phyloP scores from a whole-genome alignment of 2,329 filamentous ascomycete species.

The Aspergillus quadricinctus region DNA sequence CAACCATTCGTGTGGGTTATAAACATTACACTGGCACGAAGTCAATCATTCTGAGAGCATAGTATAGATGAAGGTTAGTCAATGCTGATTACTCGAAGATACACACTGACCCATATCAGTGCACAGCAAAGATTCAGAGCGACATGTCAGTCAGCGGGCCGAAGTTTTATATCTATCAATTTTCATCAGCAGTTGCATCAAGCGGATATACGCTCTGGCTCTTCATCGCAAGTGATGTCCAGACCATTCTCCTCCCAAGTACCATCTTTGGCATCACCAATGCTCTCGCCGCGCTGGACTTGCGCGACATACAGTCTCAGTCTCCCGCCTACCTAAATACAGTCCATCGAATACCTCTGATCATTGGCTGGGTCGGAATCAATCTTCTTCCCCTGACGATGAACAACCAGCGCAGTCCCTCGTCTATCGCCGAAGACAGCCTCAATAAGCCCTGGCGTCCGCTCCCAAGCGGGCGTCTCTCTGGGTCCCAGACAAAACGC shows the following conservation, averaged over 20 bases:
- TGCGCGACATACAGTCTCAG: neutral
- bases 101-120: neutral
- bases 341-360: neutral
- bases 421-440: conserved; percentile 34
- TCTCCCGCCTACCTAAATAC: neutral
- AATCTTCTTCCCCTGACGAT: conserved; percentile 33
- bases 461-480: conserved; percentile 23
- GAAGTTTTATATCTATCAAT: neutral
- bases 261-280: conserved; percentile 1
- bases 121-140: neutral
- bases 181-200: neutral
- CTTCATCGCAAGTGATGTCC: neutral
- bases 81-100: neutral
- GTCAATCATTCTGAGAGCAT: neutral
- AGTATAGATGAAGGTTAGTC: neutral
- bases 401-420: conserved; percentile 35
- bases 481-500: conserved; percentile 6
- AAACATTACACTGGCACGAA: neutral
- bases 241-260: neutral
- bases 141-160: neutral
- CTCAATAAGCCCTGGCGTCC: conserved; percentile 41
- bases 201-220: neutral
- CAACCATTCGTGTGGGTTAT: neutral
- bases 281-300: neutral
- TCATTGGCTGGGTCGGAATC: conserved; percentile 14